Conservation (phyloP, 305 asterid species). For the Nicotiana rustica region DNA sequence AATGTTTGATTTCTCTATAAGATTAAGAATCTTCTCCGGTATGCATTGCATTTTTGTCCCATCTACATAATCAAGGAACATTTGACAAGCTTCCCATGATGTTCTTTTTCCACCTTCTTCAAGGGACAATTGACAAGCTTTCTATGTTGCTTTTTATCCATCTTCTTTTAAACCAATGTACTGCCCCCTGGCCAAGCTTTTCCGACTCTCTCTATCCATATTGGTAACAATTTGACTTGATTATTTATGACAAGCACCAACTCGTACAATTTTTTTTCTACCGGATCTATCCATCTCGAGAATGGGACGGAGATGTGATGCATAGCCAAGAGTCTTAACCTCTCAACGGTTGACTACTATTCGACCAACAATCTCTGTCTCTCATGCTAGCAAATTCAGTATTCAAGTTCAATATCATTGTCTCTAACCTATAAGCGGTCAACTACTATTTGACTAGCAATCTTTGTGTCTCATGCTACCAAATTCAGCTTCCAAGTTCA, state of each 20-base stretch:
- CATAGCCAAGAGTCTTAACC: background rate
- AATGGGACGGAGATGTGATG: background rate
- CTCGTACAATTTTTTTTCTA: background rate
- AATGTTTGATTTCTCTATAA: background rate
- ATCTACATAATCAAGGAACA: background rate
- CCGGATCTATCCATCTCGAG: background rate
- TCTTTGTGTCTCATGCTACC: background rate
- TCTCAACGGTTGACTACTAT: background rate
- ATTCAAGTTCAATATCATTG: background rate
- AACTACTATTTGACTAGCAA: background rate
- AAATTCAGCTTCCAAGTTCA: background rate
- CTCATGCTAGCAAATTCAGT: background rate
- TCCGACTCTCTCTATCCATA: background rate
- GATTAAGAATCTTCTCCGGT: background rate
- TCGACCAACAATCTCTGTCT: background rate
- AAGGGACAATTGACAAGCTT: constrained; percentile 10
- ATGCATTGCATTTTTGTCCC: constrained; percentile 20
- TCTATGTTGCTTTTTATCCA: background rate
- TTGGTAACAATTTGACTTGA: background rate
- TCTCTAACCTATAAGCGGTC: too few species aligned
- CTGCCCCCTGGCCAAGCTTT: background rate
- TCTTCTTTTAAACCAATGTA: background rate
- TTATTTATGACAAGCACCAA: background rate
- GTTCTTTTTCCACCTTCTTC: background rate
- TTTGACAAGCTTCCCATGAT: background rate